Conservation (phyloP, 106 monocot species). For the Apostasia shenzhenica region DNA sequence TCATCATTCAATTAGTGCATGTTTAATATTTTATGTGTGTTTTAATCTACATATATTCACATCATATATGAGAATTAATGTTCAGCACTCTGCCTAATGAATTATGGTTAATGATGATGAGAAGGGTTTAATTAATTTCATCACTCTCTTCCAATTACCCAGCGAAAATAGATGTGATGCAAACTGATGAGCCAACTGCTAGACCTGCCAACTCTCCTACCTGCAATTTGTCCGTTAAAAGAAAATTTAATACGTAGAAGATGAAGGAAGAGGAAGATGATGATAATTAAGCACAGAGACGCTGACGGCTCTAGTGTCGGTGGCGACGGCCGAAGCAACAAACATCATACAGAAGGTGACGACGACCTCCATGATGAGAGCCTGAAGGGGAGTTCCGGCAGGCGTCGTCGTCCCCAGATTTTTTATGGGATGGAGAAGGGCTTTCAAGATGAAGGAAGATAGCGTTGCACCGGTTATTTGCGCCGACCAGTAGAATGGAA, state of each 20-base stretch:
- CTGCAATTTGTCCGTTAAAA: conserved; percentile 14
- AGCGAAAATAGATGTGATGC: conserved; percentile 64
- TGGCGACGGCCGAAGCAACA: conserved; percentile 60
- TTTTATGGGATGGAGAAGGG: conserved; percentile 30
- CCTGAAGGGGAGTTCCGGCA: conserved; percentile 18
- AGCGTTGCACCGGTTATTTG: conserved; percentile 40
- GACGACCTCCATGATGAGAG: conserved; percentile 48
- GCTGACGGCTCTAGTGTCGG: conserved; percentile 61
- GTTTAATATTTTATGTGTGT: no score
- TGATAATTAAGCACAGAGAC: no score
- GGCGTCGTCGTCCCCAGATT: conserved; percentile 47
- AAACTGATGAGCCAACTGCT: conserved; percentile 61
- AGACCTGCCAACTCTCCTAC: conserved; percentile 67
- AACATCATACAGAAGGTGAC: conserved; percentile 74
- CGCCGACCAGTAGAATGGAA: conserved; percentile 59
- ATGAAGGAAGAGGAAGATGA: no score
- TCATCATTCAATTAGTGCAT: no score
- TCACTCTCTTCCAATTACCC: conserved; percentile 34
- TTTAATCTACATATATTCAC: no score
- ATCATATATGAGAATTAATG: no score
- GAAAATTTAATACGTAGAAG: no score
- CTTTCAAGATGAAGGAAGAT: conserved; percentile 30
- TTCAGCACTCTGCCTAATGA: no score
- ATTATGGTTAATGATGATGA: no score
- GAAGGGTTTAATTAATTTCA: not conserved